phyloP scores from a whole-genome alignment of 2,329 filamentous ascomycete species.

The Penicillium crustosum region DNA sequence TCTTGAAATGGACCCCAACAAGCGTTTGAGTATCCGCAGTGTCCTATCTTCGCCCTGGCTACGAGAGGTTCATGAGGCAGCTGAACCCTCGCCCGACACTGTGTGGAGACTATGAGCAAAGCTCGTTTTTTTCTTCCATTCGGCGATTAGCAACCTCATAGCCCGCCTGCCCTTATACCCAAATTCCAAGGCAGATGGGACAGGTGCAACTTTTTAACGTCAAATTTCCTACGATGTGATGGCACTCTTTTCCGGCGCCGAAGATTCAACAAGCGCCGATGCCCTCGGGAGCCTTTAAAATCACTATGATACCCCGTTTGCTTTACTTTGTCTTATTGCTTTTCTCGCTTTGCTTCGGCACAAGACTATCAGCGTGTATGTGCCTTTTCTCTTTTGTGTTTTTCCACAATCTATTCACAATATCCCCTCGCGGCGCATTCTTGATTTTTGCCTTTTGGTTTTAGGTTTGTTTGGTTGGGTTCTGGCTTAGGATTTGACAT shows the following conservation, averaged over 20 bases:
- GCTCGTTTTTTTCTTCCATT: slow-evolving; percentile 1
- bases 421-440: slow-evolving; percentile 5
- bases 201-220: slow-evolving; percentile 5
- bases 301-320: slow-evolving; percentile 35
- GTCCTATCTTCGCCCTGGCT: slow-evolving; percentile 59
- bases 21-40: slow-evolving; percentile 58
- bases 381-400: neutral
- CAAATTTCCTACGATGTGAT: neutral
- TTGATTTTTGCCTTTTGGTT: neutral
- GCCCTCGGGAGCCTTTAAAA: slow-evolving; percentile 19
- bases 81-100: slow-evolving; percentile 31
- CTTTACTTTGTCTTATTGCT: slow-evolving; percentile 3
- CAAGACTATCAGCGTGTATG: neutral
- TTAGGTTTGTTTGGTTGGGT: neutral
- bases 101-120: slow-evolving; percentile 40
- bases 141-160: neutral
- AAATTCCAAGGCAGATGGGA: neutral
- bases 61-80: slow-evolving; percentile 37
- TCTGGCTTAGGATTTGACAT: slow-evolving; percentile 1
- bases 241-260: slow-evolving; percentile 13
- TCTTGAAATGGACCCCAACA: slow-evolving; percentile 55
- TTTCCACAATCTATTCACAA: neutral
- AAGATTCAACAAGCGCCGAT: slow-evolving; percentile 22
- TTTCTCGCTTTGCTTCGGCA: neutral
- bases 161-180: neutral